Base-by-base conservation (phyloP, 2,329 filamentous ascomycete genomes). In the Macrophomina tecta region DNA sequence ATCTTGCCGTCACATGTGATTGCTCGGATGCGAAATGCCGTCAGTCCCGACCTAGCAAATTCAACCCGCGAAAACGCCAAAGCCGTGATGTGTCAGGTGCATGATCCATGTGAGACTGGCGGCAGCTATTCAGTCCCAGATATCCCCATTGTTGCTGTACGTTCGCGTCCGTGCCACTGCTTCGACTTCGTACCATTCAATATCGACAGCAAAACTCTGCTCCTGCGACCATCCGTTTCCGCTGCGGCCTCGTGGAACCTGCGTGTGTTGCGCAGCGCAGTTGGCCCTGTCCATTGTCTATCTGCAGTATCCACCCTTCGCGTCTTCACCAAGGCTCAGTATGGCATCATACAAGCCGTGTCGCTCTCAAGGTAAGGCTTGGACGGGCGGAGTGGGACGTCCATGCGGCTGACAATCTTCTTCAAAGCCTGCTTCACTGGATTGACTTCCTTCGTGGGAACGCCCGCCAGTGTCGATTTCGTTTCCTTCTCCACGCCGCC, bases 1-100 rank as follows among this genome's bases (percentile, higher is more conserved):
- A 60, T 60, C 55, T 60, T 60, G n/a, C 58, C 58, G 12, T 62
- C 42, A 61, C 56, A 61, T 61, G 56, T 61, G 56, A 61, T 61
- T 46, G 53, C 42, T 48, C 42, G 56, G 56, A 36, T 61, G 58
- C 45, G 14, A 62, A 62, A 62, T 62, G 56, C 58, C 58, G 45
- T 49, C 23, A 5, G 34, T 36, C 36, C 58, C 58, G 58, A 38
- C 23, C 42, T 45, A 62, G 58, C 23, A 60, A 49, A 49, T 49
- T 45, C 55, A 30, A 49, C 30, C 58, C 36, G 32, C 16, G 32
- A 58, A 40, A 23, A 38, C 12, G 36, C 53, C 52, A n/a, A 34
- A 23, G 28, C 40, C 56, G 23, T 23, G 23, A 28, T 49, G 58
- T 62, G 49, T 49, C 30, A 49, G 36, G 45, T 49, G 30, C 58